phyloP scores from a whole-genome alignment of 2,329 filamentous ascomycete genomes.

The Leptographium radiaticola region DNA sequence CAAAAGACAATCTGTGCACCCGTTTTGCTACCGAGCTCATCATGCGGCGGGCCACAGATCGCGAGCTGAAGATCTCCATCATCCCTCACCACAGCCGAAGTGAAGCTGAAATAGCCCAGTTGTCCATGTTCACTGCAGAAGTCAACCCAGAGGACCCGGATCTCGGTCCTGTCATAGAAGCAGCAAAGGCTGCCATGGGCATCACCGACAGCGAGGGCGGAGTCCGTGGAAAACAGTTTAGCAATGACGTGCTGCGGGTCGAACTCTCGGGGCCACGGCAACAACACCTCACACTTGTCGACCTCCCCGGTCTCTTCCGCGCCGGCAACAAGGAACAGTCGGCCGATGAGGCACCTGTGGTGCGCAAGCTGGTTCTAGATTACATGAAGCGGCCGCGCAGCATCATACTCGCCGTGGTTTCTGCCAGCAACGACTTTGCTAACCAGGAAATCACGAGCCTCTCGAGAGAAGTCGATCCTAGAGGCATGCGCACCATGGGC shows the following conservation, averaged over 20 bases:
- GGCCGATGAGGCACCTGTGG: constrained; percentile 27
- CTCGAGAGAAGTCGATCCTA: constrained; percentile 23
- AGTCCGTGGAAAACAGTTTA: constrained; percentile 22
- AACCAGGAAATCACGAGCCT: constrained; percentile 43
- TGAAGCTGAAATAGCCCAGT: constrained; percentile 14
- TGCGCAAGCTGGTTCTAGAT: constrained; percentile 31
- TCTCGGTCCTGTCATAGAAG: constrained; percentile 23
- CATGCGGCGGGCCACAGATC: constrained; percentile 29
- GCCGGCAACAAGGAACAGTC: constrained; percentile 31
- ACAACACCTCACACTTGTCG: constrained; percentile 43
- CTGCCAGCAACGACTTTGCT: constrained; percentile 41
- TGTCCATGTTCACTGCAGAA: constrained; percentile 15
- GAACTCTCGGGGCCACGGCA: constrained; percentile 33
- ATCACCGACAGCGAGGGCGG: constrained; percentile 15
- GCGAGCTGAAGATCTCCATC: constrained; percentile 24
- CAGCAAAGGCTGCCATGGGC: constrained; percentile 35
- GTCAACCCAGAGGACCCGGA: constrained; percentile 12
- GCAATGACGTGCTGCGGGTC: constrained; percentile 33
- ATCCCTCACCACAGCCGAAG: constrained; percentile 19
- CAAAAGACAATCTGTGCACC: constrained; percentile 45
- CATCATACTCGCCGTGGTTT: constrained; percentile 47
- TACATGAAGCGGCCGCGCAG: constrained; percentile 45
- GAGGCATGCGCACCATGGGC: constrained; percentile 33
- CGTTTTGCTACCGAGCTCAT: constrained; percentile 50
- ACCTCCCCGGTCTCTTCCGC: constrained; percentile 43